Evolutionary conservation across 2,329 filamentous ascomycete species (phyloP), one percentile per base, ranked within the genome.

Genomic region (Trichoderma cornu-damae): DNA sequence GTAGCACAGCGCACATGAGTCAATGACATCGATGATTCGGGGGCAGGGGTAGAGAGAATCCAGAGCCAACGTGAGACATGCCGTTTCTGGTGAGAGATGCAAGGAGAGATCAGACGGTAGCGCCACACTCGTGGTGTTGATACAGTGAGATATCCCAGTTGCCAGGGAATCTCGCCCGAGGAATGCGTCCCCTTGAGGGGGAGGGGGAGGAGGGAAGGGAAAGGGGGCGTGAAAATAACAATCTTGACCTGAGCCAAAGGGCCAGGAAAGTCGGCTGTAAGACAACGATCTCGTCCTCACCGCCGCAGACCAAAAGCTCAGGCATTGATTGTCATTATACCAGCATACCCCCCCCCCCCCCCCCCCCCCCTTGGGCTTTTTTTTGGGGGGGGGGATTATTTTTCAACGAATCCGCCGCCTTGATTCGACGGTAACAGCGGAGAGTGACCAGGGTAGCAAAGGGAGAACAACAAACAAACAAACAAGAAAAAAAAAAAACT

Each of bases 71-170:
- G 46, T 48, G 28, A 50, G 34, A 57, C 54, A 57, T 49, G 28
- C 44, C 22, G 18, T n/a, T 20, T 50, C 18, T 11, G n/a, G 42
- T 20, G 32, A 35, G 42, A 55, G 42, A 55, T 37, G 52, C 40
- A 47, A 55, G 46, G 47, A 40, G 53, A 43, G 47, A 57, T 57
- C 47, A 49, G 46, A 57, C 22, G 37, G 54, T 47, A 51, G 30
- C 54, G 54, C 54, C 54, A 57, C 54, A 46, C 54, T 57, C 54
- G 54, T 57, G 54, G 54, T 50, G 54, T 51, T 38, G 54, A 51
- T 44, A 44, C 46, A 40, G 37, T 22, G 22, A 49, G 53, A 49
- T 57, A 42, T 49, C 18, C 6, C 12, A 47, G 20, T 46, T 47
- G 52, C 32, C 52, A 55, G 52, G 51, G 52, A 22, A 22, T 22